Percentiles rank a stretch among this genome's conserved stretches.
phyloP scores from a whole-genome alignment of 176 grass and related monocot species.

The Tillandsia fasciculata region DNA sequence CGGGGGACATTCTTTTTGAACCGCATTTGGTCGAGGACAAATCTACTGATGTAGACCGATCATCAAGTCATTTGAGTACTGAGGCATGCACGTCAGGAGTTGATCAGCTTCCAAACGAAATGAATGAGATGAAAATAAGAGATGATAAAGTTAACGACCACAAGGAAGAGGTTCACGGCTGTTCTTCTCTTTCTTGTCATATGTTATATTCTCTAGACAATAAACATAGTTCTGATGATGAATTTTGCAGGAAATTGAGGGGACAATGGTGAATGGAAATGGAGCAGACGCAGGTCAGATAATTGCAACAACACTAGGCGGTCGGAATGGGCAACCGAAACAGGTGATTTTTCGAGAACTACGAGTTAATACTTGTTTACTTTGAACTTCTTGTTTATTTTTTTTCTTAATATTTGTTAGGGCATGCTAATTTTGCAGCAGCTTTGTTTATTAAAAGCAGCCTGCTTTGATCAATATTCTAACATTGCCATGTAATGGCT shows the following conservation, averaged over 20 bases:
- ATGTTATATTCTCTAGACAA: background rate
- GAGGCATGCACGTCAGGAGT: conserved; percentile 66
- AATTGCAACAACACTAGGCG: conserved; percentile 83
- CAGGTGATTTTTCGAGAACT: conserved; percentile 35
- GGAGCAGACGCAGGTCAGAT: conserved; percentile 79
- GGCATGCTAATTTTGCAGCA: background rate
- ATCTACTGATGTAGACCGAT: conserved; percentile 31
- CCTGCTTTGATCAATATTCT: background rate
- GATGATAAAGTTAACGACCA: conserved; percentile 59
- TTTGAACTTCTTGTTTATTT: too few relatives aligned
- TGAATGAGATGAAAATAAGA: conserved; percentile 84
- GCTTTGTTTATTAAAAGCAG: background rate
- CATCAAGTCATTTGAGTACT: conserved; percentile 39
- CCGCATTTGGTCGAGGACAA: conserved; percentile 40
- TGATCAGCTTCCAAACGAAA: conserved; percentile 78
- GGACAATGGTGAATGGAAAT: conserved; percentile 47
- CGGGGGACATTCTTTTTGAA: conserved; percentile 50
- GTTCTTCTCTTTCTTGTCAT: background rate
- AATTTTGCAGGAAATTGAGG: conserved; percentile 45
- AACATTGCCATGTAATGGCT: background rate
- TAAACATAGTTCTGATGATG: conserved; percentile 1
- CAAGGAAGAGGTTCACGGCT: conserved; percentile 54
- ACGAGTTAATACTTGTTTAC: too few relatives aligned
- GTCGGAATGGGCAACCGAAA: conserved; percentile 87
- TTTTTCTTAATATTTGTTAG: too few relatives aligned